phyloP scores from a whole-genome alignment of 1,284 basidiomycete genomes.

The Paramarasmius palmivorus region DNA sequence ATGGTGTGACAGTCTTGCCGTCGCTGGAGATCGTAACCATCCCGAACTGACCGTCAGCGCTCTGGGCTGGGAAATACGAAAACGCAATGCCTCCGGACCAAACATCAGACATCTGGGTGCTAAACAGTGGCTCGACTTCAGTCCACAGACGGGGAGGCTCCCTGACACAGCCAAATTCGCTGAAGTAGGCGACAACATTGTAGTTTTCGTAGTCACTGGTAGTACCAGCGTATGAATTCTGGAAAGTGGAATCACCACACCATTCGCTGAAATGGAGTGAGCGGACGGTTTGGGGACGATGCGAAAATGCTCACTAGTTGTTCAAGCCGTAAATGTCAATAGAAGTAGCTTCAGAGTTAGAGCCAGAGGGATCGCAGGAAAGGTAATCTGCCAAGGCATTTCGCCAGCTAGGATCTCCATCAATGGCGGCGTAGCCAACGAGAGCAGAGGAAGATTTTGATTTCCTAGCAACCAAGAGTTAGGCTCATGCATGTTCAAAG shows the following conservation, averaged over 20 bases:
- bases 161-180: constrained; percentile 84
- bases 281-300: constrained; percentile 7
- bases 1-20: constrained; percentile 59
- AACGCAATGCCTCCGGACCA: constrained; percentile 93
- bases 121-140: constrained; percentile 77
- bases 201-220: constrained; percentile 62
- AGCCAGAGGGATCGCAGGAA: constrained; percentile 65
- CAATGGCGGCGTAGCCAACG: constrained; percentile 85
- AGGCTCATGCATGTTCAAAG: constrained; percentile 9
- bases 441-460: constrained; percentile 71
- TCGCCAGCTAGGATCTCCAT: constrained; percentile 69
- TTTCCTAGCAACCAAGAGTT: constrained; percentile 47
- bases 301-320: constrained; percentile 60
- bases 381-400: constrained; percentile 79
- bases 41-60: constrained; percentile 73
- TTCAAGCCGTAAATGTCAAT: constrained; percentile 88
- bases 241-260: constrained; percentile 73
- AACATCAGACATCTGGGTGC: constrained; percentile 69
- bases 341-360: constrained; percentile 57
- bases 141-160: constrained; percentile 74
- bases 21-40: constrained; percentile 77
- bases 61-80: constrained; percentile 79
- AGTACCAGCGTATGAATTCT: constrained; percentile 53
- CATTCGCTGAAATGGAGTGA: constrained; percentile 54
- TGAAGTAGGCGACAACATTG: constrained; percentile 86